Base-by-base conservation (phyloP, 306 rosid genomes). In the Castanea sativa region DNA sequence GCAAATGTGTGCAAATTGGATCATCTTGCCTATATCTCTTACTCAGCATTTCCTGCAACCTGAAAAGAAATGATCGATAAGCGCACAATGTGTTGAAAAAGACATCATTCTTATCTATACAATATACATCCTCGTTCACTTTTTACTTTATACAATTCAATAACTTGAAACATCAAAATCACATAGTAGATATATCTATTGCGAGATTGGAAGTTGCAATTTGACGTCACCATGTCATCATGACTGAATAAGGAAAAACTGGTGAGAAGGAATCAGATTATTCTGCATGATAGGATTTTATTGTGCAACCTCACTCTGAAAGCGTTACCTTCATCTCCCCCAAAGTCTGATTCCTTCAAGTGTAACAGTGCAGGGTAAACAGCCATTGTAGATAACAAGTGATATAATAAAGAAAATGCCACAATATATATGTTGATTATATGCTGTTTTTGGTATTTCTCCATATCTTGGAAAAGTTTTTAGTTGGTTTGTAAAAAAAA, bases 81-180 rank as follows among this genome's bases (percentile, higher is more conserved):
- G 45, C 16, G 14, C 53, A 35, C n/a, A 33, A 21, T 3, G 58
- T 63, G 20, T 60, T 78, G 87, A 79, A 80, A 78, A 59, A 32
- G 81, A 84, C 86, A 13, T 59, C 53, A 10, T 78, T 76, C 88
- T 83, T 86, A 91, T 87, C 97, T 85, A 69, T 76, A 27, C 69
- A 19, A 81, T 61, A 12, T 15, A 8, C 80, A 14, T 76, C 63
- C 65, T 41, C 64, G 56, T 79, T 60, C 53, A 70, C 71, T 73
- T 27, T 63, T 63, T 10, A 61, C 38, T 61, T 27, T 61, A 41
- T 41, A 27, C 20, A 61, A 35, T 25, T 27, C 41, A 25, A 59
- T n/a, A 23, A 59, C 16, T 23, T 59, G 65, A 59, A 23, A 10
- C 30, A 59, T 23, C 16, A 59, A 59, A 4, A 21, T 59, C 13